These are phyloP conservation scores for Litchi chinensis DNA, from an alignment of 345 rosid genomes.

Conservation along the genomic window DNA sequence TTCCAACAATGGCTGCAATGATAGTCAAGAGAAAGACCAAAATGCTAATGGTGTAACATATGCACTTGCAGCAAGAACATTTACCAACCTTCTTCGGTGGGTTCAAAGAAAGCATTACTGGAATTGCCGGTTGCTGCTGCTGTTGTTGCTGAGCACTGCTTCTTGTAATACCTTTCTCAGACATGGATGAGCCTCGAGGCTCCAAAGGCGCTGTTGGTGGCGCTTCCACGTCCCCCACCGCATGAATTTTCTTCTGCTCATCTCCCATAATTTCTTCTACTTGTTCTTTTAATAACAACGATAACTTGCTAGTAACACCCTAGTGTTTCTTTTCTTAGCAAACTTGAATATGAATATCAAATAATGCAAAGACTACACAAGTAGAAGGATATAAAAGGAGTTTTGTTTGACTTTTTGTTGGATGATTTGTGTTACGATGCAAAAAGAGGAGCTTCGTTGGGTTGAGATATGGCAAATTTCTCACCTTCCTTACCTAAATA, in stretches of 20 bases:
- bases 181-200: constrained; percentile 1
- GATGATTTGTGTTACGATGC: constrained; percentile 13
- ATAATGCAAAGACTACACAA: constrained; percentile 14
- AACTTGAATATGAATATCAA: neutral
- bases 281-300: neutral
- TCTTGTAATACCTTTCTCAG: neutral
- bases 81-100: constrained; percentile 23
- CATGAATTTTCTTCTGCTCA: constrained; percentile 15
- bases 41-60: constrained; percentile 62
- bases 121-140: constrained; percentile 21
- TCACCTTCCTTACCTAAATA: constrained; percentile 58
- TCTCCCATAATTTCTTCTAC: constrained; percentile 17
- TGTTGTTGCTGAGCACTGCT: constrained; percentile 8
- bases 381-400: neutral
- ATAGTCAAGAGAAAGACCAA: constrained; percentile 42
- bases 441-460: neutral
- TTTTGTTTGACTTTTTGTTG: neutral
- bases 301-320: too few relatives aligned
- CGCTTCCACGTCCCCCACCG: constrained; percentile 9
- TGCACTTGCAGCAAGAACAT: constrained; percentile 46
- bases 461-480: constrained; percentile 19
- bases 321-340: neutral
- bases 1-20: constrained; percentile 48
- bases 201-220: constrained; percentile 2
- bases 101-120: constrained; percentile 21